Evolutionary conservation across 805 yeast species (phyloP), one percentile per base, ranked within the genome.

Genomic region (Saccharomycopsis sp.): DNA sequence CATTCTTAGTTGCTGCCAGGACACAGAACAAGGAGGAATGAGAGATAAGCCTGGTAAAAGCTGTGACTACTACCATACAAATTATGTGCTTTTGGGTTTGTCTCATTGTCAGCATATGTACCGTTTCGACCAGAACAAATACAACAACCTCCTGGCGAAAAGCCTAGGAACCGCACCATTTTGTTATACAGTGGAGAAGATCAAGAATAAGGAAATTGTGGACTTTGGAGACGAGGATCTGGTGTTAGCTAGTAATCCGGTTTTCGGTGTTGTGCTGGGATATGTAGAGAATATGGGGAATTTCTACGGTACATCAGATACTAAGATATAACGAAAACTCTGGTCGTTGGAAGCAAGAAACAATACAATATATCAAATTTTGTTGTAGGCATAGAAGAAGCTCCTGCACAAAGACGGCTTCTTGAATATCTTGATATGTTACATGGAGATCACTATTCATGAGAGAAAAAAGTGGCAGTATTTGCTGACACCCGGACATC

Each of bases 1-100:
- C 55, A 73, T 85, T 3, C 57, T 86, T 21, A 66, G 71, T 47
- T 87, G 96, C 55, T 77, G 94, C 47, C 98, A 92, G 59, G 63
- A 46, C 26, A 51, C 66, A 10, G 53, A 52, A 1, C 53, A 53
- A 2, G 94, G 94, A 1, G 98, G 98, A 0, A 63, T 92, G 16
- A 61, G 79, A 35, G 99, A 92, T 57, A 92, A 92, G 57, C 97
- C 97, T 0, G 85, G 85, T 1, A 74, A 71, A 46, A 51, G 59
- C 5, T 77, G 92, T 0, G 99, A 92, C 57, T 80, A 79, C 44
- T 92, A 92, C 58, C 99, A 92, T 54, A 80, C 96, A 1, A 86
- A 88, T 55, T 92, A 92, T 56, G 76, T 78, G 0, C 61, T 88
- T 2, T 62, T 80, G 41, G 99, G 98, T 0, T 62, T 89, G 21